phyloP scores from a whole-genome alignment of 1,284 basidiomycete genomes.

The Puccinia triticina region DNA sequence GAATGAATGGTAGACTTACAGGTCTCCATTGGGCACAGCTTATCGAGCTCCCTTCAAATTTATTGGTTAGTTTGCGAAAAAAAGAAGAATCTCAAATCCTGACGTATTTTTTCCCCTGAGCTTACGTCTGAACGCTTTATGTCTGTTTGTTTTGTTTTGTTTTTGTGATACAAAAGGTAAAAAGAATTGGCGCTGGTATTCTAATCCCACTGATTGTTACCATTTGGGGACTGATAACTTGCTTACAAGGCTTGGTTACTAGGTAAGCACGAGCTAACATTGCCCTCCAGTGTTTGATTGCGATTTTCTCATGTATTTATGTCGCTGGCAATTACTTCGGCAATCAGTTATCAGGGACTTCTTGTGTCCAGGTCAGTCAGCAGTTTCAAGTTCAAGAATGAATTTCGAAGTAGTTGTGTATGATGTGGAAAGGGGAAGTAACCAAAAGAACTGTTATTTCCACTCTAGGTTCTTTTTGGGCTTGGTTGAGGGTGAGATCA shows the following conservation, averaged over 20 bases:
- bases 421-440: background rate
- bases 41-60: background rate
- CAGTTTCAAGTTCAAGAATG: too few species aligned
- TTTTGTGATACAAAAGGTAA: background rate
- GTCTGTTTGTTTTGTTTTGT: background rate
- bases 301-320: background rate
- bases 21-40: background rate
- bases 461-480: constrained; percentile 32
- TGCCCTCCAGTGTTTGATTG: background rate
- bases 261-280: background rate
- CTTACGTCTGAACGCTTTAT: too few species aligned
- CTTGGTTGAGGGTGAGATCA: constrained; percentile 15
- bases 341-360: background rate
- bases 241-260: background rate
- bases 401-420: too few species aligned
- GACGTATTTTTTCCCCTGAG: background rate
- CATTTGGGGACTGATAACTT: background rate
- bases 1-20: background rate
- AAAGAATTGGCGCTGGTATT: background rate
- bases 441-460: background rate
- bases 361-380: background rate
- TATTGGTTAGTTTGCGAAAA: background rate
- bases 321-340: too few species aligned
- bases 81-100: background rate
- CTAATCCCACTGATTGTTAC: background rate